Conservation (phyloP, 495 filamentous ascomycete genomes). For the Neurospora intermedia region DNA sequence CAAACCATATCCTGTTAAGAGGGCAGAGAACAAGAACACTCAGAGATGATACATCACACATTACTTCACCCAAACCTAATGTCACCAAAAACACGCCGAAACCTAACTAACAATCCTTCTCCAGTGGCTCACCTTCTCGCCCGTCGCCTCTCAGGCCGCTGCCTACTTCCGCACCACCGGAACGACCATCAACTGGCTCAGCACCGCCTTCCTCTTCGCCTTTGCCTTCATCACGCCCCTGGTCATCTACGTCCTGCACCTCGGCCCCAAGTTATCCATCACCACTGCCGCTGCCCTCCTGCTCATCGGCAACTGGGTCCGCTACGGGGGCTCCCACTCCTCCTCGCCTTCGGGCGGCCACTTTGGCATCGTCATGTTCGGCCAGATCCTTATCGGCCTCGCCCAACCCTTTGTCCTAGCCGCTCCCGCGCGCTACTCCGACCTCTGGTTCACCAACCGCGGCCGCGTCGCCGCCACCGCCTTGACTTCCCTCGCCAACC, state of each 20-base stretch:
- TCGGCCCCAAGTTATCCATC: constrained; percentile 69
- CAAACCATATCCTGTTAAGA: no score
- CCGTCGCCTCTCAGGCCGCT: constrained; percentile 67
- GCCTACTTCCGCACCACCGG: constrained; percentile 64
- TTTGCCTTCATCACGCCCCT: constrained; percentile 65
- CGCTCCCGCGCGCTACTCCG: constrained; percentile 82
- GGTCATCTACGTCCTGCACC: constrained; percentile 69
- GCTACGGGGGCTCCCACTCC: constrained; percentile 65
- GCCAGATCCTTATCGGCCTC: constrained; percentile 85
- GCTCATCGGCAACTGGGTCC: constrained; percentile 83
- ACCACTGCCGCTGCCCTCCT: constrained; percentile 59
- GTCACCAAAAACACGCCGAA: not conserved
- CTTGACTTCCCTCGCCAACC: constrained; percentile 72
- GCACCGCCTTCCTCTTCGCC: constrained; percentile 75
- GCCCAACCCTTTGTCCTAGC: constrained; percentile 88
- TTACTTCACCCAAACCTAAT: not conserved
- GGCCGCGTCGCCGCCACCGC: constrained; percentile 86
- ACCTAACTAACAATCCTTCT: constrained; percentile 1
- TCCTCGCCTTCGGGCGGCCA: constrained; percentile 30
- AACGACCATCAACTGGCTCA: constrained; percentile 83
- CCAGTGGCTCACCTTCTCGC: constrained; percentile 88
- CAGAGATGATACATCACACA: not conserved
- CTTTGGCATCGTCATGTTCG: constrained; percentile 79
- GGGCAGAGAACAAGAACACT: not conserved
- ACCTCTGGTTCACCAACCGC: constrained; percentile 82